Conservation (phyloP, 2,329 filamentous ascomycete genomes). For the Epichloe sibirici region DNA sequence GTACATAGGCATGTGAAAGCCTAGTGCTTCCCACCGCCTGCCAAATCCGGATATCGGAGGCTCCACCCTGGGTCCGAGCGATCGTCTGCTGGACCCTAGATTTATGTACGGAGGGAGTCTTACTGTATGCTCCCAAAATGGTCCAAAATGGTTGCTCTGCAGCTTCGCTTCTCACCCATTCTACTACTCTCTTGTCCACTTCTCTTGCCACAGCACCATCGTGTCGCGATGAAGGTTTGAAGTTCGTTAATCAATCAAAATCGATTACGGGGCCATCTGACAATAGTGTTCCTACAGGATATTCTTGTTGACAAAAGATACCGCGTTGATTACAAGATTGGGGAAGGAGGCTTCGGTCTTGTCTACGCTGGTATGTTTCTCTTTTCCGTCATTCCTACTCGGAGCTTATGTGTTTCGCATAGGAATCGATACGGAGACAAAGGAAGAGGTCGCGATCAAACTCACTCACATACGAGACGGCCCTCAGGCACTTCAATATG, state of each 20-base stretch:
- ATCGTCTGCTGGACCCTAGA: no score
- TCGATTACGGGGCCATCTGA: not conserved
- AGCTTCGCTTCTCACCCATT: not conserved
- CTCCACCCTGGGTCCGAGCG: no score
- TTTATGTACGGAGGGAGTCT: no score
- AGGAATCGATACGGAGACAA: conserved; percentile 98
- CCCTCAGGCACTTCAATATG: conserved; percentile 96
- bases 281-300: not conserved
- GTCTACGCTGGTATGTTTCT: conserved; percentile 1
- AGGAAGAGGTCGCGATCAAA: conserved; percentile 99
- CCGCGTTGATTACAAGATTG: not conserved
- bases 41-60: no score
- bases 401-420: conserved; percentile 27
- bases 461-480: conserved; percentile 98
- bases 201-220: not conserved
- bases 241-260: not conserved
- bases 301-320: not conserved
- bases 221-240: not conserved
- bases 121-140: no score
- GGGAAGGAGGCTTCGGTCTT: conserved; percentile 3
- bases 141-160: no score
- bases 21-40: no score
- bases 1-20: no score
- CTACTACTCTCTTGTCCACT: not conserved
- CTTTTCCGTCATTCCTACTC: no score